Evolutionary conservation across 2,329 filamentous ascomycete species (phyloP).

Genomic region (Diaporthe aspalathi): DNA sequence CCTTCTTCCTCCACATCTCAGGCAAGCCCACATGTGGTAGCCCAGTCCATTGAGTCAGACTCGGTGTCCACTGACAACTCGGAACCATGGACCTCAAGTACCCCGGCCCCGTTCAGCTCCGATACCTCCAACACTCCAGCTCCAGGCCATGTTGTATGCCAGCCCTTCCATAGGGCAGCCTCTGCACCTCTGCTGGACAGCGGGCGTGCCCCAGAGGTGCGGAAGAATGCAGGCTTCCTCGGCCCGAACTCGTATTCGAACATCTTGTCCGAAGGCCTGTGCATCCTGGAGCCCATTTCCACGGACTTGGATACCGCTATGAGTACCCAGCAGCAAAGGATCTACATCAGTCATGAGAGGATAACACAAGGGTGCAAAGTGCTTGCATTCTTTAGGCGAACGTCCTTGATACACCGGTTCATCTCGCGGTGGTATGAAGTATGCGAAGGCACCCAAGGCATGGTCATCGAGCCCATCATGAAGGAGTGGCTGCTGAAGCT

Average conservation of each 20-base stretch:
- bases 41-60: conserved; percentile 43
- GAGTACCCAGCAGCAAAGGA: conserved; percentile 41
- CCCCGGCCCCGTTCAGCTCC: conserved; percentile 22
- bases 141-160: conserved; percentile 41
- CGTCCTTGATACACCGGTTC: conserved; percentile 46
- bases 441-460: conserved; percentile 44
- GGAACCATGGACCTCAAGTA: neutral
- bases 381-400: conserved; percentile 48
- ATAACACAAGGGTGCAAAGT: conserved; percentile 48
- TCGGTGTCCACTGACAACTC: conserved; percentile 13
- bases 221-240: conserved; percentile 46
- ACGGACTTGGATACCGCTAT: conserved; percentile 43
- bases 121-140: conserved; percentile 27
- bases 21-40: conserved; percentile 36
- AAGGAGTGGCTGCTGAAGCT: conserved; percentile 49
- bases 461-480: conserved; percentile 47
- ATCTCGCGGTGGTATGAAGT: conserved; percentile 47
- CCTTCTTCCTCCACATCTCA: conserved; percentile 44
- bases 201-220: conserved; percentile 40
- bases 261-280: conserved; percentile 49
- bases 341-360: conserved; percentile 47
- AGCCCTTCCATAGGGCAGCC: conserved; percentile 44
- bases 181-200: conserved; percentile 47
- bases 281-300: conserved; percentile 43
- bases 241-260: conserved; percentile 48